Evolutionary conservation across 1,284 basidiomycete genomes (phyloP).

Genomic region (Ceratorhiza oryzae-sativae): DNA sequence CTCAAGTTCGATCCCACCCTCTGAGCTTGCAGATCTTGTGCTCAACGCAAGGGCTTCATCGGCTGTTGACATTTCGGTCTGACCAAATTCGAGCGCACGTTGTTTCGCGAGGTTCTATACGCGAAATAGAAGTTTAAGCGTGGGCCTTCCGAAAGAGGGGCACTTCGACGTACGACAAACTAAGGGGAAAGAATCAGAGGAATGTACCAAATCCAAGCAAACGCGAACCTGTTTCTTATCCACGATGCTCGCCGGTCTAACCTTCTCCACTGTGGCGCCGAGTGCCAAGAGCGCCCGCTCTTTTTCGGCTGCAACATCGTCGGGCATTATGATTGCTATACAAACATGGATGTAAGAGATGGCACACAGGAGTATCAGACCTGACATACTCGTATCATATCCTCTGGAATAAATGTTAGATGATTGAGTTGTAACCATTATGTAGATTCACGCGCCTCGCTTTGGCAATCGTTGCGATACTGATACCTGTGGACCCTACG

Average conservation of each 20-base stretch:
- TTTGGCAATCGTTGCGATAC: conserved; percentile 88
- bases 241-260: conserved; percentile 87
- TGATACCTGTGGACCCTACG: conserved; percentile 96
- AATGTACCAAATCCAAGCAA: not conserved
- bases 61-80: conserved; percentile 53
- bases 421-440: conserved; percentile 5
- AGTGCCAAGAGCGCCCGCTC: conserved; percentile 82
- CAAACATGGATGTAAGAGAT: not conserved
- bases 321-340: conserved; percentile 88
- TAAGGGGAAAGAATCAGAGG: not conserved
- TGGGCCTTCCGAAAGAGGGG: not conserved
- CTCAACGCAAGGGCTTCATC: conserved; percentile 51
- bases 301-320: conserved; percentile 93
- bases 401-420: conserved; percentile 57
- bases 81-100: conserved; percentile 76
- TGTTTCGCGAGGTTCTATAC: conserved; percentile 80
- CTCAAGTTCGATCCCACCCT: conserved; percentile 40
- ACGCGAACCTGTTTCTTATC: conserved; percentile 89
- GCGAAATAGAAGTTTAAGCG: conserved; percentile 14
- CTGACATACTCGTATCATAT: conserved; percentile 71
- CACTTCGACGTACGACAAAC: too few species aligned
- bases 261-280: conserved; percentile 86
- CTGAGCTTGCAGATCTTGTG: conserved; percentile 6
- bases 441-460: conserved; percentile 67
- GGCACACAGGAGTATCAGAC: not conserved